Evolutionary conservation across 2,329 filamentous ascomycete genomes (phyloP), one percentile per base, ranked within the genome.

Genomic region (Sordariomycetes sp.): DNA sequence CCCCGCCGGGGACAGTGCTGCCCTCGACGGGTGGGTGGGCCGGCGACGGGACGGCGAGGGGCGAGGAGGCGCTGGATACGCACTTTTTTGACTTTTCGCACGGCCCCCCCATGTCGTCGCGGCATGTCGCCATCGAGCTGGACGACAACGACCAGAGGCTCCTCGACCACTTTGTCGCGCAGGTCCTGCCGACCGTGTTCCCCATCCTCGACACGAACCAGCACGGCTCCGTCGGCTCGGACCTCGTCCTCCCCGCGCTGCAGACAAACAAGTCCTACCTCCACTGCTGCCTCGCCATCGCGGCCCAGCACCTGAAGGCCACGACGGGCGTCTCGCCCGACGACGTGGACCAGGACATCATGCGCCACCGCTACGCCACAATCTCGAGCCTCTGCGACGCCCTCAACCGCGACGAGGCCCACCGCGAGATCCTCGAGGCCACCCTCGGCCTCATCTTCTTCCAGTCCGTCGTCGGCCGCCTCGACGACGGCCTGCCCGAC

Each of bases 371-470:
- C 60, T 95, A 88, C 69, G 85, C 89, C 36, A 92, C 91, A 48
- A 90, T 97, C 64, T 86, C 87, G 10, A 84, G 89, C 63, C 80
- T 97, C 2, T 96, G 90, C 69, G 84, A 90, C 61, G 85, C 89
- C 0, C 79, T 97, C 58, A 84, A 85, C 66, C 78, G 79, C 59
- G 90, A 96, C 67, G 85, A 86, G 66, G 79, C 95, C 67, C 90
- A 96, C 68, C 80, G 87, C 59, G 83, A 94, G 69, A 95, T 95
- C 64, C 82, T 97, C 13, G 92, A 97, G 71, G 90, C 92, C 1
- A 90, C 91, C 0, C 79, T 97, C 5, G 90, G 89, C 55, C 90
- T 97, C 82, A 96, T 96, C 68, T 94, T 96, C 74, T 95, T 96
- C 75, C 90, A 96, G 68, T 94, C 88, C 73, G 86, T 89, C 28